Base-by-base conservation (phyloP, 768 basidiomycete genomes). In the Auricularia sp. region DNA sequence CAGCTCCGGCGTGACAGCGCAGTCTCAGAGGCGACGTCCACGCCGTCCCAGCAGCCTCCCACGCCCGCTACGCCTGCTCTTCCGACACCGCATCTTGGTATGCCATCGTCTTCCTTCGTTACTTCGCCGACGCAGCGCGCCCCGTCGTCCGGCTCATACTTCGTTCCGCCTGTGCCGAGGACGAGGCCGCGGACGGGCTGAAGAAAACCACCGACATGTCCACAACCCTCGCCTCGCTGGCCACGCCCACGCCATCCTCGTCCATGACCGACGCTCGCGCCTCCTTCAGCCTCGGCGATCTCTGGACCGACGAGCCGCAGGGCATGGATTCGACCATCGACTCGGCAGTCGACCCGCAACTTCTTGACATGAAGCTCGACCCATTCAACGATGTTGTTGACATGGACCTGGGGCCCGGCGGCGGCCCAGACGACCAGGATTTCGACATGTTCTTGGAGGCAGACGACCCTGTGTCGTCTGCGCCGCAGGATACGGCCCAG, bases 361-460 rank as follows among this genome's bases (percentile, higher is more conserved):
- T n/a, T 72, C 75, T 29, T 72, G 39, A 42, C 39, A 42, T 42
- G 36, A 21, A 56, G 47, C 45, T 61, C 6, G 56, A 64, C 62
- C n/a, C 77, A 37, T 64, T 65, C 68, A 79, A 80, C n/a, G 75
- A 76, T 37, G 73, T 76, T 8, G 80, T 83, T 68, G 83, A 81
- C 70, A 75, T 65, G 67, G 64, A 62, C 36, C 59, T 69, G 24
- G 11, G 11, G 44, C 18, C 18, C 44, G 44, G 44, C 47, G 47
- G 6, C 18, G 47, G 11, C 6, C 18, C 47, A 18, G 47, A 51
- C 47, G 92, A 92, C 74, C 83, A 85, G 67, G 92, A 92, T 73
- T 92, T 94, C 70, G 92, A 93, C 69, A 89, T 92, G 85, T 87
- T 92, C 70, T 75, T 94, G 45, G 83, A 85, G 66, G 39, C 39